Conservation (phyloP, 2,329 filamentous ascomycete species). For the Lachnellula arida region DNA sequence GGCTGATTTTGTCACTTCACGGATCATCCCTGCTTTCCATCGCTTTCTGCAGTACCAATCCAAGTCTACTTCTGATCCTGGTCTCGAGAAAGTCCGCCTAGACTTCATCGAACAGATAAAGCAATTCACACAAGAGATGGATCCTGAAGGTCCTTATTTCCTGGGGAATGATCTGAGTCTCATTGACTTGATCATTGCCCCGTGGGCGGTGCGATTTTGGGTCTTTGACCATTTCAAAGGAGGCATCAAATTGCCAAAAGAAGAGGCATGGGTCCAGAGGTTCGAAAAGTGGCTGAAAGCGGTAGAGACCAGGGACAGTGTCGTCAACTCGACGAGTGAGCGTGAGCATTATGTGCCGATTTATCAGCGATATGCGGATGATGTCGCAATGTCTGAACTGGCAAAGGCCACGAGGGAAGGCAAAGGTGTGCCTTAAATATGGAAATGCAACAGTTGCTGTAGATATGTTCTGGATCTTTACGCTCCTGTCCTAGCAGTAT, state of each 20-base stretch:
- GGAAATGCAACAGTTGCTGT: background rate
- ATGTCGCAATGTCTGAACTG: slow-evolving; percentile 57
- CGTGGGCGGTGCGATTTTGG: slow-evolving; percentile 69
- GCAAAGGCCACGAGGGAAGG: slow-evolving; percentile 60
- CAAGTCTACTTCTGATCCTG: slow-evolving; percentile 39
- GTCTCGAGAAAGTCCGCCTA: slow-evolving; percentile 47
- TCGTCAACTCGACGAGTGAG: slow-evolving; percentile 64
- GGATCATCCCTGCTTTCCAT: slow-evolving; percentile 67
- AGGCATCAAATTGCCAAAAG: slow-evolving; percentile 44
- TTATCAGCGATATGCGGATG: slow-evolving; percentile 64
- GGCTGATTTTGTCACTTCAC: slow-evolving; percentile 65
- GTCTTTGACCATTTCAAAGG: slow-evolving; percentile 73
- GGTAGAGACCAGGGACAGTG: slow-evolving; percentile 54
- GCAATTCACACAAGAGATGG: slow-evolving; percentile 59
- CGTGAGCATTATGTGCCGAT: slow-evolving; percentile 62
- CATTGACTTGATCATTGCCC: slow-evolving; percentile 66
- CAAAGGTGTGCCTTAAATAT: slow-evolving; percentile 51
- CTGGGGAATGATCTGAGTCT: slow-evolving; percentile 58
- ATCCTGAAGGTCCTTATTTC: slow-evolving; percentile 60
- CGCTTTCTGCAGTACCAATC: slow-evolving; percentile 53
- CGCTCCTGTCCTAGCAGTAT: too few species aligned
- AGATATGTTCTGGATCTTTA: background rate
- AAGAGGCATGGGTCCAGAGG: slow-evolving; percentile 51
- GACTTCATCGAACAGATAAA: slow-evolving; percentile 57
- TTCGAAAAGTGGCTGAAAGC: slow-evolving; percentile 63